Base-by-base conservation (phyloP, 352 stramenopile genomes). In the Phytopythium delawarense region DNA sequence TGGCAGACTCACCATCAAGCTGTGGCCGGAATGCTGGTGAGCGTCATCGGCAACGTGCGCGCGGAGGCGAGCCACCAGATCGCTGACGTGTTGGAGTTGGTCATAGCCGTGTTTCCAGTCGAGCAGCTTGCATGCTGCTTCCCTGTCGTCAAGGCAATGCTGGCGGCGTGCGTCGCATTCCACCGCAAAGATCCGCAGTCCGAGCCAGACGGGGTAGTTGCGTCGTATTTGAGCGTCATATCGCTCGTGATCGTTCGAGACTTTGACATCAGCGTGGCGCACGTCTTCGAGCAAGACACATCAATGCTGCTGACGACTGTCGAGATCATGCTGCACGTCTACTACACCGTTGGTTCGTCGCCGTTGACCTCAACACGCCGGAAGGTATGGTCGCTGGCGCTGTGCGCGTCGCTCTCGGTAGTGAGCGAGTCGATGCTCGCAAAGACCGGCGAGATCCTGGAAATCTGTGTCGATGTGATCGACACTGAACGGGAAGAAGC, bases 351-450 rank as follows among this genome's bases (percentile, higher is more conserved):
- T 4, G 78, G 78, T 0, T 78, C 77, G 7, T 79, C 80, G 49
- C 85, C 81, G 18, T 65, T 94, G 64, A 76, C 75, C 0, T 34
- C 85, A n/a, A 58, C 74, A 53, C 66, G 75, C 45, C 74, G 81
- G 40, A 93, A 92, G 60, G 62, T 89, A 37, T 96, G 87, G 87
- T 69, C 78, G 1, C 15, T 89, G n/a, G 73, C 70, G 13, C 62
- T 94, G 20, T 82, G 74, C 40, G 67, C 72, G 1, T 64, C 76
- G 2, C 62, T 91, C 6, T 67, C 76, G 37, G 39, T 85, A 32
- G 54, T 75, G 37, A 69, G 69, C 39, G 62, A 81, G 42, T 52
- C 66, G 9, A 58, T 88, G 4, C 48, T 93, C 37, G 80, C 86
- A 48, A 84, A 71, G 32, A 72, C 83, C 9, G 86, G 84, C 0